These are phyloP conservation scores for Alternaria angustiovoidea DNA, from an alignment of 2,329 filamentous ascomycete species.

Conservation along the genomic window DNA sequence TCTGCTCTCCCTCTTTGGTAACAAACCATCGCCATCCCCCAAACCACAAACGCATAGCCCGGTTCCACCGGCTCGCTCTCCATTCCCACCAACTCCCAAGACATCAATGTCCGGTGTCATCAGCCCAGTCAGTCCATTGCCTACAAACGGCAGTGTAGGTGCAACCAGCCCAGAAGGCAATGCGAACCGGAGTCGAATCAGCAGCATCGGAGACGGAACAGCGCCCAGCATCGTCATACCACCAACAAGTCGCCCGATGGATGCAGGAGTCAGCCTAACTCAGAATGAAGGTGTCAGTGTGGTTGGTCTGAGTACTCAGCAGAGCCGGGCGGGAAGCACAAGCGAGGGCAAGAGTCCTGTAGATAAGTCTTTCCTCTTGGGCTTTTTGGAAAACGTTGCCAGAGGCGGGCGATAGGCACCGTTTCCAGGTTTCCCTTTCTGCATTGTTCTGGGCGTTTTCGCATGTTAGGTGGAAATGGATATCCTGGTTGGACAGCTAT, in stretches of 20 bases:
- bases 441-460: conserved; percentile 1
- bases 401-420: conserved; percentile 35
- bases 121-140: conserved; percentile 50
- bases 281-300: conserved; percentile 3
- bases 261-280: conserved; percentile 3
- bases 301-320: conserved; percentile 6
- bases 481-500: neutral
- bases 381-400: conserved; percentile 70
- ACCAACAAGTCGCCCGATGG: conserved; percentile 22
- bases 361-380: conserved; percentile 78
- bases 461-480: neutral
- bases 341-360: conserved; percentile 58
- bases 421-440: neutral
- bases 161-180: conserved; percentile 39
- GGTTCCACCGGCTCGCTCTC: conserved; percentile 23
- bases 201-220: conserved; percentile 41
- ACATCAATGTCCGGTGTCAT: conserved; percentile 45
- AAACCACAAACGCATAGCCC: conserved; percentile 28
- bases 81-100: conserved; percentile 42
- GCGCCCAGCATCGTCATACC: conserved; percentile 30
- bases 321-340: conserved; percentile 7
- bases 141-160: conserved; percentile 32
- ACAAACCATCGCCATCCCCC: conserved; percentile 21
- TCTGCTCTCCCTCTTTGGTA: conserved; percentile 50
- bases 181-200: conserved; percentile 44